Evolutionary conservation across 108 stramenopile species (phyloP), one percentile per base, ranked within the genome.

Genomic region (Aurantiochytrium sp.): DNA sequence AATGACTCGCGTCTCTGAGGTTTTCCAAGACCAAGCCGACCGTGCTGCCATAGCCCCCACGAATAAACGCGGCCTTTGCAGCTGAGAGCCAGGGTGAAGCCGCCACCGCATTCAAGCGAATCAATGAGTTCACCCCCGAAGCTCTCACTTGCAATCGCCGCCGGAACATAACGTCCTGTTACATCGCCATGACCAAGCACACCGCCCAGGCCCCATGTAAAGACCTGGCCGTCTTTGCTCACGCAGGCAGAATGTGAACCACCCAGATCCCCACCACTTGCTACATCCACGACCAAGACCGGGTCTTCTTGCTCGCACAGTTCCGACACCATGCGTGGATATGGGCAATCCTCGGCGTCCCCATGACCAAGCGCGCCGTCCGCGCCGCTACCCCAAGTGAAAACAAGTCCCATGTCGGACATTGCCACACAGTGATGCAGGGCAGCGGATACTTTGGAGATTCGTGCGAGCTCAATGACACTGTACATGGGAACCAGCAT

Each of bases 241-340:
- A 83, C 76, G 76, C 76, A 83, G 10, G 23, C 76, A 12, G 76
- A 83, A 35, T 83, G 76, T 83, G 76, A 55, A 18, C 76, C 76
- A 12, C 23, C 45, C 44, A 83, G 76, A 23, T 83, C 76, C 2
- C 49, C 45, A 6, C 76, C 76, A 16, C 49, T 25, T 12, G 5
- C 76, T 6, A 83, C 76, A 53, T 8, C 76, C 10, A 83, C 76
- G 12, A 45, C 76, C 6, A 83, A 35, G 19, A 83, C 76, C 2
- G 76, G 76, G 45, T 47, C 45, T 53, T 83, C 49, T 12, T 18
- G 4, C 51, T 53, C 76, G 76, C 76, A 47, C 10, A 83, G 4
- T 45, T 12, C 23, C 28, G 45, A 12, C 0, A 83, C 76, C 76
- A 83, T 83, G 4, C 51, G 45, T 18, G 76, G 76, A 2, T 21